Evolutionary conservation across 495 filamentous ascomycete genomes (phyloP), one percentile per base, ranked within the genome.

Genomic region (Penicillium desertorum): DNA sequence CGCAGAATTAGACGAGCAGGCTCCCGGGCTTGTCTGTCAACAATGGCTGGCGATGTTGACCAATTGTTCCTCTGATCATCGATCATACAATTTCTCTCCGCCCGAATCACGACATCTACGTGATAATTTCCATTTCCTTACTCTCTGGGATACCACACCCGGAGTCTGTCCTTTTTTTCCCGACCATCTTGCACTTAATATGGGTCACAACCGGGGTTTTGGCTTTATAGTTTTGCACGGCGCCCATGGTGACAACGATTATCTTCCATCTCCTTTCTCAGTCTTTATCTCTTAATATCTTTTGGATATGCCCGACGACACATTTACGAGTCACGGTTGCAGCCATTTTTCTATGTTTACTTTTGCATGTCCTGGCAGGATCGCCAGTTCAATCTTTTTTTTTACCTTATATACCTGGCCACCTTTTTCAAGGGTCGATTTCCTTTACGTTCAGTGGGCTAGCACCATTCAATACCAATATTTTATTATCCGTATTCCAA

Each of bases 291-390:
- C 41, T 57, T 57, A 57, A 62, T 52, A 59, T 49, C 39, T 51
- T 54, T 54, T 20, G 42, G 53, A 36, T 36, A 42, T 58, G 49
- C 54, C 51, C 25, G 32, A 52, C 47, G 60, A 56, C 54, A 54
- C 41, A 67, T 57, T 57, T 63, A 66, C 59, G 66, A 69, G 55
- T 67, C 55, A 69, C 57, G 64, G 50, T 61, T 30, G 30, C 59
- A 62, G 45, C 57, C 54, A 8, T 39, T 45, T 52, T 43, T 50
- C 22, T 54, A 49, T 52, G 22, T 46, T 41, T 36, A 41, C 41
- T 60, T 46, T 53, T 49, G 32, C 29, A 46, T 53, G 42, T 27
- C 42, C 37, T 58, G 42, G 61, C 49, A 45, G 58, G 49, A 47
- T 43, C 53, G 61, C 51, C 49, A 43, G 47, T 49, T 54, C 44